These are phyloP conservation scores for Amylostereum areolatum DNA, from an alignment of 1,284 basidiomycete genomes.

Conservation along the genomic window DNA sequence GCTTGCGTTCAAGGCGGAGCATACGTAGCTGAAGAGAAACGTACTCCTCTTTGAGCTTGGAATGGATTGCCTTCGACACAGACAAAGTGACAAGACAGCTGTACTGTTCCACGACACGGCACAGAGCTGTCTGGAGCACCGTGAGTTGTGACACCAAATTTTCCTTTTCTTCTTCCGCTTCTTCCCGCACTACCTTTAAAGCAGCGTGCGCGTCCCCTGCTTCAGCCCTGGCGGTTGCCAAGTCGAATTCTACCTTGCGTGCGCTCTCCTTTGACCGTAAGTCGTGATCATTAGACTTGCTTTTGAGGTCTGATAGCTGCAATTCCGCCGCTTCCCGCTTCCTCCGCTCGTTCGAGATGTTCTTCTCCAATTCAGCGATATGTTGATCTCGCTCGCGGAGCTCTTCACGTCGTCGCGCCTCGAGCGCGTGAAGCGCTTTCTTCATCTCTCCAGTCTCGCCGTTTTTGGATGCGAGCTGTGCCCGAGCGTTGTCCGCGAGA, in stretches of 20 bases:
- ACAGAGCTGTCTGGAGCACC: conserved; percentile 37
- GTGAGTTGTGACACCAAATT: conserved; percentile 44
- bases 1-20: conserved; percentile 55
- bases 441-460: conserved; percentile 47
- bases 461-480: conserved; percentile 45
- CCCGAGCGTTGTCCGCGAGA: conserved; percentile 52
- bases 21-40: conserved; percentile 35
- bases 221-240: conserved; percentile 29
- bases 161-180: conserved; percentile 31
- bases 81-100: conserved; percentile 48
- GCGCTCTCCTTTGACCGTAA: too few species aligned
- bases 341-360: conserved; percentile 42
- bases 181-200: conserved; percentile 27
- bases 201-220: conserved; percentile 28
- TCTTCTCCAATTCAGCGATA: conserved; percentile 52
- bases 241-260: too few species aligned
- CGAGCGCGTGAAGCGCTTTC: conserved; percentile 41
- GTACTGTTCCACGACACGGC: conserved; percentile 51
- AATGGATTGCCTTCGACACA: conserved; percentile 34
- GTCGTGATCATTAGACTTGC: conserved; percentile 40
- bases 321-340: conserved; percentile 40
- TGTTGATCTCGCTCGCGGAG: conserved; percentile 45
- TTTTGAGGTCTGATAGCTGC: conserved; percentile 36
- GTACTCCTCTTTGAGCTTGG: conserved; percentile 37
- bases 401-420: conserved; percentile 48